phyloP scores from a whole-genome alignment of 1,284 basidiomycete species.

The Inonotus hispidus region DNA sequence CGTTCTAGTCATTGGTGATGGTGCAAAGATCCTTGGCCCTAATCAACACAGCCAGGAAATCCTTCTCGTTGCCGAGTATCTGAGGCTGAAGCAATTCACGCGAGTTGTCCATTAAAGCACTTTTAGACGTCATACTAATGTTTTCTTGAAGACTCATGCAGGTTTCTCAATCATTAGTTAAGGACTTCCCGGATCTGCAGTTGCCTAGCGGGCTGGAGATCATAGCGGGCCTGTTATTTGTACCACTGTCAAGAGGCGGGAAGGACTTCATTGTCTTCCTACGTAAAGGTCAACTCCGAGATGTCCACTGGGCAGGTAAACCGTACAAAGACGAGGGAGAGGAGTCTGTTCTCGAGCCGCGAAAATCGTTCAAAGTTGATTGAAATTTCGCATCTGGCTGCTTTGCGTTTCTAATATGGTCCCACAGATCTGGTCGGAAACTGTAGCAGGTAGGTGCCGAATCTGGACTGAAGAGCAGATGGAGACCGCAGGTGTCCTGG shows the following conservation, averaged over 20 bases:
- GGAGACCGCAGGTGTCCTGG: slow-evolving; percentile 83
- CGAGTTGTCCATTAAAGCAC: slow-evolving; percentile 30
- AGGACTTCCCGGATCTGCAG: slow-evolving; percentile 74
- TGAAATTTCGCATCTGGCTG: neutral
- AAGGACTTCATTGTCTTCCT: slow-evolving; percentile 82
- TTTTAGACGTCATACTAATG: neutral
- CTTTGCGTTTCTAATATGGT: neutral
- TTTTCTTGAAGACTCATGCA: slow-evolving; percentile 42
- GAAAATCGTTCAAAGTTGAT: slow-evolving; percentile 67
- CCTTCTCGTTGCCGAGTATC: slow-evolving; percentile 77
- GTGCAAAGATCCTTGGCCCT: slow-evolving; percentile 80
- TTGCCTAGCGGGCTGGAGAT: slow-evolving; percentile 64
- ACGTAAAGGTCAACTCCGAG: slow-evolving; percentile 68
- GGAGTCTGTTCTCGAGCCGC: slow-evolving; percentile 56
- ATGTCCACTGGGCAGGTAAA: slow-evolving; percentile 78
- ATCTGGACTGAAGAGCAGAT: slow-evolving; percentile 86
- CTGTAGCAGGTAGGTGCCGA: slow-evolving; percentile 65
- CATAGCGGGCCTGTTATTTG: slow-evolving; percentile 76
- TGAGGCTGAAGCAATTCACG: slow-evolving; percentile 75
- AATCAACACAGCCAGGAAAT: slow-evolving; percentile 84
- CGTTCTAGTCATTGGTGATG: slow-evolving; percentile 80
- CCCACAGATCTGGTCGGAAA: slow-evolving; percentile 65
- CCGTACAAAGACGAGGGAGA: slow-evolving; percentile 49
- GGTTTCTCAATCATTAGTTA: slow-evolving; percentile 63
- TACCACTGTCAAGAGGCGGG: slow-evolving; percentile 69